A percentile compares a stretch with the other conserved stretches of the same genome.
phyloP scores from a whole-genome alignment of 768 basidiomycete genomes.

The Ephemerocybe angulata region DNA sequence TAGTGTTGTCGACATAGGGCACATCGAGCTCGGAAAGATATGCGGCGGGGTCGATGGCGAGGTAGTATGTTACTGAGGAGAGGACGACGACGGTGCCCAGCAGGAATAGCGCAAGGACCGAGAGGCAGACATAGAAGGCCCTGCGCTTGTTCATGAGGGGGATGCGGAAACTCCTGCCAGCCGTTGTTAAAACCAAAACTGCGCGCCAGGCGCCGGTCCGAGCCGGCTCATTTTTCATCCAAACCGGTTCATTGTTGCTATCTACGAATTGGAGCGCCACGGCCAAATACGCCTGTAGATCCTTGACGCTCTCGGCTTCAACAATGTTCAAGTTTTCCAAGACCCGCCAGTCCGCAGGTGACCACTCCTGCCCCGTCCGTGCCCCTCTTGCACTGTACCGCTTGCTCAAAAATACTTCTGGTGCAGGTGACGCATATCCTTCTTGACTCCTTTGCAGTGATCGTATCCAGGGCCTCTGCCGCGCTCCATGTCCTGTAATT shows the following conservation, averaged over 20 bases:
- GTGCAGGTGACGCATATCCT: conserved; percentile 34
- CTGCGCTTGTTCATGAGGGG: conserved; percentile 45
- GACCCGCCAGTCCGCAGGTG: conserved; percentile 61
- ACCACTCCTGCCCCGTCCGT: conserved; percentile 74
- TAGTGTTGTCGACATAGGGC: conserved; percentile 48
- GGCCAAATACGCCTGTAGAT: conserved; percentile 46
- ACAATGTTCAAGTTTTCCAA: conserved; percentile 44
- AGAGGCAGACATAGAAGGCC: conserved; percentile 40
- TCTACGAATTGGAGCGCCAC: conserved; percentile 3
- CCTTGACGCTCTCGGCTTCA: conserved; percentile 44
- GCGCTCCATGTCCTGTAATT: conserved; percentile 49
- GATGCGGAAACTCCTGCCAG: conserved; percentile 3
- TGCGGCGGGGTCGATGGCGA: conserved; percentile 72
- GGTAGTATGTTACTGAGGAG: conserved; percentile 86
- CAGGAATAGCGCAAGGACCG: conserved; percentile 69
- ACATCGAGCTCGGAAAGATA: conserved; percentile 81
- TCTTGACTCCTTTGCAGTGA: conserved; percentile 8
- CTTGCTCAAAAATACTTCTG: conserved; percentile 46
- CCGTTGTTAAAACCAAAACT: conserved; percentile 11
- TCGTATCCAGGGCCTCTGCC: conserved; percentile 45
- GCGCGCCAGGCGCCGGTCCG: conserved; percentile 1
- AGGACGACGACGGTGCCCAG: conserved; percentile 88
- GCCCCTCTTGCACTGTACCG: conserved; percentile 48
- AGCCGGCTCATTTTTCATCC: conserved; percentile 1
- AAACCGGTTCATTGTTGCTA: not conserved